A percentile compares a stretch with the other conserved stretches of the same genome.
Conservation (phyloP, 495 filamentous ascomycete genomes). For the Chaetomium fimeti region DNA sequence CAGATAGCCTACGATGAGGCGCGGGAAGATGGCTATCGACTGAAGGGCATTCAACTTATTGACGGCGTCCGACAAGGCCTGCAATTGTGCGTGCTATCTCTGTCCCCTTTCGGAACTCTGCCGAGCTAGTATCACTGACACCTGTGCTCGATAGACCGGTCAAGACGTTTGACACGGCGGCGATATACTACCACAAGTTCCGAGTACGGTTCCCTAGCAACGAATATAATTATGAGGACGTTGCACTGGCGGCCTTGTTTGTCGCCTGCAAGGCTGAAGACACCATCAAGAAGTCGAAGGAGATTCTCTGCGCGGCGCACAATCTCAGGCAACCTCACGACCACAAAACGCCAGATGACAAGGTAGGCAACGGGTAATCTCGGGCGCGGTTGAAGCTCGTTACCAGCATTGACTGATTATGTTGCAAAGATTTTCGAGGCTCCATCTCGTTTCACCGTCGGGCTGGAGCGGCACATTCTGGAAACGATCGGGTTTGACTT, state of each 20-base stretch:
- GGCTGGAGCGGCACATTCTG: constrained; percentile 89
- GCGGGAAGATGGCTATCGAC: constrained; percentile 64
- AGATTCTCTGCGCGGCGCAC: constrained; percentile 86
- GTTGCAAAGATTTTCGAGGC: constrained; percentile 68
- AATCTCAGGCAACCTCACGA: constrained; percentile 78
- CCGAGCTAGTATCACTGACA: constrained; percentile 4
- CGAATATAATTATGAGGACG: constrained; percentile 70
- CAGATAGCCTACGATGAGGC: constrained; percentile 42
- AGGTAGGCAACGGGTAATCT: constrained; percentile 48
- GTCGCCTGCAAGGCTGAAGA: constrained; percentile 96
- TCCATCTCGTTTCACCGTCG: constrained; percentile 73
- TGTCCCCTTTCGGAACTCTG: not conserved
- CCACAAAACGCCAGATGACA: constrained; percentile 76
- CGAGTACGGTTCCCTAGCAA: constrained; percentile 71
- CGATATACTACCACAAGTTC: constrained; percentile 85
- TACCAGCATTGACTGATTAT: constrained; percentile 10
- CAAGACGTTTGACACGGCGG: constrained; percentile 79
- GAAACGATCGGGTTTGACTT: constrained; percentile 93
- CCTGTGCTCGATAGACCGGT: constrained; percentile 56
- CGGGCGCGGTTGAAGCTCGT: not conserved
- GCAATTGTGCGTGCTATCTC: constrained; percentile 57
- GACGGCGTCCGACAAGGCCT: constrained; percentile 71
- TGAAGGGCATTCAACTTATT: constrained; percentile 79
- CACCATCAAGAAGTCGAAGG: constrained; percentile 91
- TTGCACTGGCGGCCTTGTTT: constrained; percentile 82